A percentile compares a stretch with the other conserved stretches of the same genome.
phyloP scores from a whole-genome alignment of 768 basidiomycete genomes.

The Ramaria rubella region DNA sequence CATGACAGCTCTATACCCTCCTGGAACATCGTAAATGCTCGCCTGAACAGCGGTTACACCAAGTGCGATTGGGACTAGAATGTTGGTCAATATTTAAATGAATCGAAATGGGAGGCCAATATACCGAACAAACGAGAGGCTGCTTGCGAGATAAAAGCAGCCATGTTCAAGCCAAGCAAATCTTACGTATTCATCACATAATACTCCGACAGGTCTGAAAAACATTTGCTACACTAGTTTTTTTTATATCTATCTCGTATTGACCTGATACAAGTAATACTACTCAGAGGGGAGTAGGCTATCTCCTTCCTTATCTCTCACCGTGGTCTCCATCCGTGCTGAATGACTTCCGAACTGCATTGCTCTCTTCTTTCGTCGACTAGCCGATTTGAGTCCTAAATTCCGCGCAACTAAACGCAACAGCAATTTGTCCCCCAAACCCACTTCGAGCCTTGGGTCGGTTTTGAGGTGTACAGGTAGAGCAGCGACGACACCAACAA shows the following conservation, averaged over 20 bases:
- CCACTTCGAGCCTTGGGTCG: slow-evolving; percentile 68
- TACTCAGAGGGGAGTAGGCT: not conserved
- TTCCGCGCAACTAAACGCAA: slow-evolving; percentile 63
- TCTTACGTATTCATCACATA: no score
- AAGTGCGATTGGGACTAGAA: slow-evolving; percentile 58
- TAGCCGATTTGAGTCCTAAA: slow-evolving; percentile 72
- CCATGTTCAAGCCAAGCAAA: not conserved
- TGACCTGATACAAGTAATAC: not conserved
- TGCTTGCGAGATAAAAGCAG: not conserved
- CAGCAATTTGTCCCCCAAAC: slow-evolving; percentile 85
- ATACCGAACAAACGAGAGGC: not conserved
- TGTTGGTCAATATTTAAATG: not conserved
- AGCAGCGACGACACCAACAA: slow-evolving; percentile 69
- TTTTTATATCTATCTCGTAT: no score
- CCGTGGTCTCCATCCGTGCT: slow-evolving; percentile 69
- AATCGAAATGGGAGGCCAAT: not conserved
- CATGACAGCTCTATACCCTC: slow-evolving; percentile 93
- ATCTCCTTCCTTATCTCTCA: slow-evolving; percentile 47
- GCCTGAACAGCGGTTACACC: slow-evolving; percentile 40
- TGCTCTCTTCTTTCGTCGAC: slow-evolving; percentile 77
- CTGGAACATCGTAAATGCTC: slow-evolving; percentile 55
- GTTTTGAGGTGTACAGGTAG: slow-evolving; percentile 79
- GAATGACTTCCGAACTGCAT: slow-evolving; percentile 96
- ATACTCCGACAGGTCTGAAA: no score
- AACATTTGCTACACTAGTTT: no score